Evolutionary conservation across 1,284 basidiomycete species (phyloP).

Genomic region (Ustilago tritici): DNA sequence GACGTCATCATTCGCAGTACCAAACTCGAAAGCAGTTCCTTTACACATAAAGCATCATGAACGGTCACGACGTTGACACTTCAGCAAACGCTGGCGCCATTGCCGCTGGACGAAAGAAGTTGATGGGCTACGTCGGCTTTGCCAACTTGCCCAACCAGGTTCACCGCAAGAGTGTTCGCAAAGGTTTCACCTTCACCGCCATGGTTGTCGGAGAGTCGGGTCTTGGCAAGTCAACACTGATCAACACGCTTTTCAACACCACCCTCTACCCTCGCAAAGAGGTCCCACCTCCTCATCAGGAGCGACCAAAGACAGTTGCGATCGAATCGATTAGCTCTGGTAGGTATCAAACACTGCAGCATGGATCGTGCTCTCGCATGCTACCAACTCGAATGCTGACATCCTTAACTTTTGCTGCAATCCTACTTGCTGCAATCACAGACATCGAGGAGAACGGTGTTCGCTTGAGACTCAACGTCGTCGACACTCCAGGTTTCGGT

Average conservation of each 20-base stretch:
- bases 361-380: not conserved
- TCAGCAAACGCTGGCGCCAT: constrained; percentile 18
- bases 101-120: constrained; percentile 52
- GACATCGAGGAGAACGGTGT: constrained; percentile 70
- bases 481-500: constrained; percentile 69
- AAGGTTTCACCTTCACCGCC: constrained; percentile 67
- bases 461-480: constrained; percentile 67
- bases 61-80: constrained; percentile 27
- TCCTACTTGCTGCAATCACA: constrained; percentile 10
- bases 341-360: constrained; percentile 16
- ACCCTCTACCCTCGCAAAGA: constrained; percentile 67
- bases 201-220: constrained; percentile 69
- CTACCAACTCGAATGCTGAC: not conserved
- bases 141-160: constrained; percentile 69
- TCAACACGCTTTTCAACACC: constrained; percentile 70
- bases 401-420: not conserved
- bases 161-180: constrained; percentile 65
- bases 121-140: constrained; percentile 68
- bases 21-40: not conserved
- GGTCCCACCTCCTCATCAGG: constrained; percentile 61
- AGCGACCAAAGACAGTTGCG: constrained; percentile 66
- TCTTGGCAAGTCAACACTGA: constrained; percentile 69
- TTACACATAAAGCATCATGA: constrained; percentile 22
- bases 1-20: not conserved
- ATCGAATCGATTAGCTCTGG: constrained; percentile 69